Base-by-base conservation (phyloP, 106 monocot genomes). In the Apostasia shenzhenica region DNA sequence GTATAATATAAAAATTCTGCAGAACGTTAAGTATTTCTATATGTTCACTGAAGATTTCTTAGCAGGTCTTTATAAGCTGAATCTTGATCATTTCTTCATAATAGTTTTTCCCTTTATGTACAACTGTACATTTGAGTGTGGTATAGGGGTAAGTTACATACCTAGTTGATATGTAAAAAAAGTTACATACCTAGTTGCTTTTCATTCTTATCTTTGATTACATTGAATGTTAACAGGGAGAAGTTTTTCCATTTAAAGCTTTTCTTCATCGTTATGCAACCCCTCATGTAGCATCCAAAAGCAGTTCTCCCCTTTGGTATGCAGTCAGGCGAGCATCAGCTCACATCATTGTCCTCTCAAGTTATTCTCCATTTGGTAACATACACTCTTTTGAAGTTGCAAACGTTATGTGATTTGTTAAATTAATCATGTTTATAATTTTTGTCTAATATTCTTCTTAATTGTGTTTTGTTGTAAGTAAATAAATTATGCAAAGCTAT, bases 321-420 rank as follows among this genome's bases (percentile, higher is more conserved):
- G 81, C 89, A 41, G 68, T 97, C 52, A 92, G 92, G 75, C 92
- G 89, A 43, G 92, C 89, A 73, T 85, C 86, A 71, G 89, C 97
- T 55, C 92, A 97, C 71, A 83, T 92, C 77, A 92, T 97, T 59
- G 86, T 92, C 60, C 77, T 97, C n/a, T 97, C 97, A 48, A 92
- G 92, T 80, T 97, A 92, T 79, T 92, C 97, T 71, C 84, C 97
- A 62, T 97, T 92, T 68, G 97, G 97, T 97, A 92, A 87, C 66
- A 8, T 53, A 5, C 45, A 57, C 38, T 9, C 70, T 71, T 72
- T 7, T 66, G 54, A 8, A 26, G 41, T 50, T 61, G 4, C 50
- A 38, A 14, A 41, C 14, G 50, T 50, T 6, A 26, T 26, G 26
- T 26, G 26, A 26, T 14, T 8, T 56, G 4, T 2, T 53, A 45